A percentile compares a stretch with the other conserved stretches of the same genome.
Conservation (phyloP, 805 yeast genomes). For the Myxozyma udenii region DNA sequence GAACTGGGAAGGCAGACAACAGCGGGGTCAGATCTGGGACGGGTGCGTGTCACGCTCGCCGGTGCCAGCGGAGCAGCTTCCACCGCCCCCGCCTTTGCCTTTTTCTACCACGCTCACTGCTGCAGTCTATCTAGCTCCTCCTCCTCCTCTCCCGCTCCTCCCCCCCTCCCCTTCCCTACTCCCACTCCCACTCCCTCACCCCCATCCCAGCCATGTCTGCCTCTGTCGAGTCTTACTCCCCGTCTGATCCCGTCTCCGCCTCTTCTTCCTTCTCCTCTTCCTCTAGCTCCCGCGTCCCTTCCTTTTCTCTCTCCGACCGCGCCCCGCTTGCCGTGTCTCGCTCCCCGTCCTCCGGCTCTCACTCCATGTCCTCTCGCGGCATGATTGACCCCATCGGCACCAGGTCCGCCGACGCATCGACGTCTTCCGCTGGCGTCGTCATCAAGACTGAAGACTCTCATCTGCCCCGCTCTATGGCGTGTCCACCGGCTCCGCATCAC, state of each 20-base stretch:
- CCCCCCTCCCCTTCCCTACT: neutral
- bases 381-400: neutral
- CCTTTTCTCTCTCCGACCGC: neutral
- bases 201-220: neutral
- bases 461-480: neutral
- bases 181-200: neutral
- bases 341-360: neutral
- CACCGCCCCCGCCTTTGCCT: conserved; percentile 1
- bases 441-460: conserved; percentile 1
- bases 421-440: conserved; percentile 4
- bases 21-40: too few species aligned
- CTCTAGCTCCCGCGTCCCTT: neutral
- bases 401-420: neutral
- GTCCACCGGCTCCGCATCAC: conserved; percentile 3
- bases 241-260: neutral
- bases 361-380: neutral
- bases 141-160: neutral
- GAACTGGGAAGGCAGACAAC: too few species aligned
- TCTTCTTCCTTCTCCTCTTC: neutral
- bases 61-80: neutral
- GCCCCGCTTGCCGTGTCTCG: neutral
- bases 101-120: neutral
- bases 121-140: neutral
- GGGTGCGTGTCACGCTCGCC: neutral
- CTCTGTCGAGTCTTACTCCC: neutral